Evolutionary conservation across 2,329 filamentous ascomycete species (phyloP).

Genomic region (Cladophialophora exuberans): DNA sequence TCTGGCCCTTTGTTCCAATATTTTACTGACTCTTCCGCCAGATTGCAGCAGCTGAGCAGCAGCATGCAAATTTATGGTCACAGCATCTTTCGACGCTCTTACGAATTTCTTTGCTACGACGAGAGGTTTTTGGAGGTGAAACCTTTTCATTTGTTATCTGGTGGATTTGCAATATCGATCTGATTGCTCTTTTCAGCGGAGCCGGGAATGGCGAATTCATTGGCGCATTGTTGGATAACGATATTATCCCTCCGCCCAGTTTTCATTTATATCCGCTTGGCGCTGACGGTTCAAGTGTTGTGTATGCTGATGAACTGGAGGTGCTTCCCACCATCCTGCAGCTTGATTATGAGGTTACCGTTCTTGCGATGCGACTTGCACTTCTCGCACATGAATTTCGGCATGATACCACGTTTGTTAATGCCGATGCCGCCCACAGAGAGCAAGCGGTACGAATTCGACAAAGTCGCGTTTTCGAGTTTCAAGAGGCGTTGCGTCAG

Average conservation of each 20-base stretch:
- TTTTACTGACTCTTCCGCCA: conserved; percentile 36
- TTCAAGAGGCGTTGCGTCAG: conserved; percentile 43
- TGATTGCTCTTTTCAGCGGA: conserved; percentile 59
- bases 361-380: conserved; percentile 50
- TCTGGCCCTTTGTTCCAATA: not conserved
- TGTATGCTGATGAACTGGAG: conserved; percentile 42
- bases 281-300: conserved; percentile 40
- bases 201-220: conserved; percentile 56
- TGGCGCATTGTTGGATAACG: conserved; percentile 50
- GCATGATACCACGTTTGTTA: conserved; percentile 36
- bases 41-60: conserved; percentile 51
- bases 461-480: conserved; percentile 40
- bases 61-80: conserved; percentile 56
- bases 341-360: conserved; percentile 50
- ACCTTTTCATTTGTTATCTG: conserved; percentile 57
- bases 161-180: conserved; percentile 58
- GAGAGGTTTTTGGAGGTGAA: conserved; percentile 49
- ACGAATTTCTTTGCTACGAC: conserved; percentile 54
- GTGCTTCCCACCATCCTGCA: conserved; percentile 47
- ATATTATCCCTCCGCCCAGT: conserved; percentile 50
- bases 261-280: conserved; percentile 43
- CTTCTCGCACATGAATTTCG: conserved; percentile 48
- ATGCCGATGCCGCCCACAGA: conserved; percentile 25
- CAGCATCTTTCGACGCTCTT: conserved; percentile 57
- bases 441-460: conserved; percentile 33